Conservation (phyloP, 2,329 filamentous ascomycete genomes). For the Fusarium chlamydosporum region DNA sequence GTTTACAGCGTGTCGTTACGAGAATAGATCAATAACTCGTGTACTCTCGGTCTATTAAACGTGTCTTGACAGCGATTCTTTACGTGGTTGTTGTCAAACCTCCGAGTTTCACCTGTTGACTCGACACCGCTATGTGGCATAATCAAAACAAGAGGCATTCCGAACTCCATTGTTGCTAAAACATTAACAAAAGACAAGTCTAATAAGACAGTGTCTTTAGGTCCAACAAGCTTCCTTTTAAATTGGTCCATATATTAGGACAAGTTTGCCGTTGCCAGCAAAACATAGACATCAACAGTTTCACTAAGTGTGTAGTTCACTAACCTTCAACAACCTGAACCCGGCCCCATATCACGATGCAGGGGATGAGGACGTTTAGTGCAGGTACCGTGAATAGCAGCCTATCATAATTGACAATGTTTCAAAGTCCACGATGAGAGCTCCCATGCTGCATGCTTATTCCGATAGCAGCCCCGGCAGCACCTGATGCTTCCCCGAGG, state of each 20-base stretch:
- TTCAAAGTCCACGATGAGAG: slow-evolving; percentile 30
- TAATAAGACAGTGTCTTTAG: background rate
- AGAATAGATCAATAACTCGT: background rate
- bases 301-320: background rate
- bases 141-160: background rate
- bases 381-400: slow-evolving; percentile 41
- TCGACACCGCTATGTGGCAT: background rate
- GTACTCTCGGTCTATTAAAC: background rate
- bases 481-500: slow-evolving; percentile 47
- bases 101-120: slow-evolving; percentile 2
- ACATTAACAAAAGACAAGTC: background rate
- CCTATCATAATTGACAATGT: slow-evolving; percentile 34
- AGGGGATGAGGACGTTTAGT: slow-evolving; percentile 41
- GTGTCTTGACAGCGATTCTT: background rate
- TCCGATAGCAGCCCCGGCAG: slow-evolving; percentile 44
- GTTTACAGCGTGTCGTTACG: background rate
- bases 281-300: background rate
- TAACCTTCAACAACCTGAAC: slow-evolving; percentile 15
- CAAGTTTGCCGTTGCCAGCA: background rate
- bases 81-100: background rate
- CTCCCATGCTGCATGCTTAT: slow-evolving; percentile 46
- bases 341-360: slow-evolving; percentile 38
- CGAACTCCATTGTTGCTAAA: background rate
- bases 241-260: background rate
- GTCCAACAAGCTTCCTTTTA: background rate